Percentiles rank a stretch among this genome's conserved stretches.
phyloP scores from a whole-genome alignment of 2,329 filamentous ascomycete species.

The Penicillium polonicum region DNA sequence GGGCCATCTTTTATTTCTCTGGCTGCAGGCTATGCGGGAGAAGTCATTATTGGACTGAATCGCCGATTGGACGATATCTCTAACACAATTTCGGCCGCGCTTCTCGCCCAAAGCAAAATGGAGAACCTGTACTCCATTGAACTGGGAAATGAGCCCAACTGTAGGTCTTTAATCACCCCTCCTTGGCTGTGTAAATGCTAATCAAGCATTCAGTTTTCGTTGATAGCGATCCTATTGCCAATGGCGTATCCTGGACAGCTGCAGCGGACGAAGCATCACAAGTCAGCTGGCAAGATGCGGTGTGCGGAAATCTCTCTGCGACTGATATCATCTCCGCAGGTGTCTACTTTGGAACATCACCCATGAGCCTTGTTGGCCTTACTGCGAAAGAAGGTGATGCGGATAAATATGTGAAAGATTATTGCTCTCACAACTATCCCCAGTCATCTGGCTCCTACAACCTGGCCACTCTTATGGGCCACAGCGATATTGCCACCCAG shows the following conservation, averaged over 20 bases:
- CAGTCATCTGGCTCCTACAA: slow-evolving; percentile 40
- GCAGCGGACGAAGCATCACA: slow-evolving; percentile 35
- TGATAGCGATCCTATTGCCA: slow-evolving; percentile 26
- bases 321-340: slow-evolving; percentile 35
- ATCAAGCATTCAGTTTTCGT: slow-evolving; percentile 19
- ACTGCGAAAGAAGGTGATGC: slow-evolving; percentile 39
- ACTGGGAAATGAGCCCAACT: slow-evolving; percentile 59
- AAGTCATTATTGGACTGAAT: slow-evolving; percentile 54
- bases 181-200: not conserved
- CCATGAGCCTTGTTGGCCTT: slow-evolving; percentile 41
- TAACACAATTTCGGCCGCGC: slow-evolving; percentile 57
- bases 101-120: slow-evolving; percentile 46
- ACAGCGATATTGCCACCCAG: slow-evolving; percentile 43
- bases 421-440: slow-evolving; percentile 53
- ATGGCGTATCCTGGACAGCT: slow-evolving; percentile 32
- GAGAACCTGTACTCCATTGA: slow-evolving; percentile 55
- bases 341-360: slow-evolving; percentile 35
- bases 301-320: slow-evolving; percentile 30
- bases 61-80: slow-evolving; percentile 52
- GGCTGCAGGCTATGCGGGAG: slow-evolving; percentile 50
- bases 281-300: slow-evolving; percentile 34
- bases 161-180: slow-evolving; percentile 31
- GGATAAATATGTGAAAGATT: slow-evolving; percentile 43
- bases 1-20: slow-evolving; percentile 54
- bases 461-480: slow-evolving; percentile 48